phyloP scores from a whole-genome alignment of 1,139 yeast species.

The Saccharomyces hybrid region DNA sequence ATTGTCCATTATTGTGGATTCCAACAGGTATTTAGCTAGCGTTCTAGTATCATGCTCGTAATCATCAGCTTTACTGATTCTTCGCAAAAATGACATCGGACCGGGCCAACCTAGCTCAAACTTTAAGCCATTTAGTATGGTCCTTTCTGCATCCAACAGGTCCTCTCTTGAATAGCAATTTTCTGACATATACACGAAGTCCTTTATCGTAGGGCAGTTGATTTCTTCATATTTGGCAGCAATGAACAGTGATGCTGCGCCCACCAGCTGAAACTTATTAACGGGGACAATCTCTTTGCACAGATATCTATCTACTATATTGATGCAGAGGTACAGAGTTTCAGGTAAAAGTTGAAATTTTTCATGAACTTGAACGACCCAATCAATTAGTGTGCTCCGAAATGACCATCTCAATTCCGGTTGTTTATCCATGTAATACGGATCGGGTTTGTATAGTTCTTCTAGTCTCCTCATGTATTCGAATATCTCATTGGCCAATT shows the following conservation, averaged over 20 bases:
- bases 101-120: conserved; percentile 99
- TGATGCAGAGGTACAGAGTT: conserved; percentile 78
- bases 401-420: conserved; percentile 87
- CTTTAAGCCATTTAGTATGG: conserved; percentile 83
- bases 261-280: conserved; percentile 84
- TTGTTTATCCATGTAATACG: conserved; percentile 77
- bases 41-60: conserved; percentile 93
- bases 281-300: conserved; percentile 67
- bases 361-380: conserved; percentile 92
- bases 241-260: conserved; percentile 87
- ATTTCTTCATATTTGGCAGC: conserved; percentile 97
- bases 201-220: conserved; percentile 89
- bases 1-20: conserved; percentile 86
- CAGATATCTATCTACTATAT: conserved; percentile 84
- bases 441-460: conserved; percentile 64
- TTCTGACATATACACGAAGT: conserved; percentile 90
- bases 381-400: conserved; percentile 79
- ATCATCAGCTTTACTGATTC: conserved; percentile 96
- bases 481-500: conserved; percentile 85
- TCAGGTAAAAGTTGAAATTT: conserved; percentile 87
- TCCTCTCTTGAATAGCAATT: conserved; percentile 79
- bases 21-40: conserved; percentile 85
- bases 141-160: conserved; percentile 82
- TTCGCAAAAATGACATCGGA: conserved; percentile 91
- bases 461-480: conserved; percentile 76